Evolutionary conservation across 768 basidiomycete genomes (phyloP), one percentile per base, ranked within the genome.

Genomic region (Austroboletus eburneus): DNA sequence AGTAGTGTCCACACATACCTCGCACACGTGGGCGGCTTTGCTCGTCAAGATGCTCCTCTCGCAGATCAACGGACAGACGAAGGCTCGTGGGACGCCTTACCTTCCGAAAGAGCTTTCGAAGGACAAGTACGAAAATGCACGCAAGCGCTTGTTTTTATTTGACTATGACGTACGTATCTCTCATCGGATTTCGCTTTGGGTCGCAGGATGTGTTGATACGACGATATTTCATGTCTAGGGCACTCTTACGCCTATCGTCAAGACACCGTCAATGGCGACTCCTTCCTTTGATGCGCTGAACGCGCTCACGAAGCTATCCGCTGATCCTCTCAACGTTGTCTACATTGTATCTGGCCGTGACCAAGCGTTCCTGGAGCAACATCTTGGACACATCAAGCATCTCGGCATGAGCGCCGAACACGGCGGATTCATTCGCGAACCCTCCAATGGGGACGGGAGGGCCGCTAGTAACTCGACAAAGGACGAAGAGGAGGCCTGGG

Each of bases 271-370:
- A 41, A 86, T 87, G 72, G 95, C 95, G 3, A 68, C 83, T 2
- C 95, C 95, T 0, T 86, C 91, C 1, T 65, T 76, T 6, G 73
- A 76, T 17, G 85, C 94, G 3, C 77, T 94, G 35, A 71, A 75
- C 42, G 88, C 89, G 1, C 83, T 99, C 48, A 67, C 77, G 43
- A 72, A 72, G 48, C 78, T 99, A 29, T 70, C 85, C 1, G 69
- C 72, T 14, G 94, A 97, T 65, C 90, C 94, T 20, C 75, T 74
- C 59, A 99, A 99, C 67, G 55, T 96, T 35, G 93, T 97, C 44
- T 98, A 92, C 72, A 92, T 99, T 67, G 96, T 99, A 65, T 96
- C 93, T 0, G 95, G 95, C 2, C 90, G 95, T 23, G 95, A 98
- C 63, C 84, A 85, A 42, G 87, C 71, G 42, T 99, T 99, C 78